Base-by-base conservation (phyloP, 441 rosid genomes). In the Melastoma candidum region DNA sequence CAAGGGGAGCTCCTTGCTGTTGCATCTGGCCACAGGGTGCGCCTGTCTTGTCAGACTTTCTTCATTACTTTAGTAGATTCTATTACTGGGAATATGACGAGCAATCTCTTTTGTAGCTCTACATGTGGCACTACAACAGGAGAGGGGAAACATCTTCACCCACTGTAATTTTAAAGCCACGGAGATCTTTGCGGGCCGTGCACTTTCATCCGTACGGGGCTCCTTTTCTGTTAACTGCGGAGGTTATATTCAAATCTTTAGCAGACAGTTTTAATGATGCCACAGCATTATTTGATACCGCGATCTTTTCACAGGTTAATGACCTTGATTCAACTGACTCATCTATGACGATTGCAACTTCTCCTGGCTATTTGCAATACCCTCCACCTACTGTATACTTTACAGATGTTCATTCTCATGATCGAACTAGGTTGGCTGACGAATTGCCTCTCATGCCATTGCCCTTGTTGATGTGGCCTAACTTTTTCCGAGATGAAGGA, bases 1-100 rank as follows among this genome's bases (percentile, higher is more conserved):
- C 87, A 68, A 70, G 96, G 96, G 44, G 96, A 84, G 62, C 66
- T 90, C 51, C 95, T 90, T 27, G 95, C 97, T 39, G 92, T 90
- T 67, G 95, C 96, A 59, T 87, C 92, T 46, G 97, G 97, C 48
- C 97, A 90, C 82, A 90, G 84, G 96, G 96, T 90, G 54, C 67
- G 63, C 61, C 56, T 63, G 54, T 45, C 61, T 56, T 11, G 22
- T 39, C 53, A 44, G 51, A 25, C 56, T 63, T 58, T 44, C 49
- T n/a, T 44, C 43, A 32, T 53, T 48, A 17, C 14, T 7, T 47
- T 44, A 10, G 48, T 22, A 49, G 24, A 17, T 27, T 43, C 17
- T n/a, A 6, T 39, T 17, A 9, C 22, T 14, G 51, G 58, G 53
- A 41, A 32, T 47, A 6, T 46, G 49, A 48, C 49, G 9, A 44